phyloP scores from a whole-genome alignment of 2,329 filamentous ascomycete genomes.

The Epichloe sibirici region DNA sequence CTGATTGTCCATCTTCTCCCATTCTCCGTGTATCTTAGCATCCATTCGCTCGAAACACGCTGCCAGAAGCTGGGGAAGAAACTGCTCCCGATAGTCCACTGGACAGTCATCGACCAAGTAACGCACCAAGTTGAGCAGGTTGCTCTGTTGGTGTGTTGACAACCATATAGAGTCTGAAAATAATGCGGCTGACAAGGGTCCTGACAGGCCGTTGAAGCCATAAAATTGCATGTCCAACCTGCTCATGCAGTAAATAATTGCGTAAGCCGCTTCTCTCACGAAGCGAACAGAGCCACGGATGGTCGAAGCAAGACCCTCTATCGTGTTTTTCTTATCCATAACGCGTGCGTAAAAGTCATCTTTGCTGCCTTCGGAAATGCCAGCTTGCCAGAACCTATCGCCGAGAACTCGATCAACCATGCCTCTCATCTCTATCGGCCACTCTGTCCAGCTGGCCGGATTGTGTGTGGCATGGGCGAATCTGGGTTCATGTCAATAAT shows the following conservation, averaged over 20 bases:
- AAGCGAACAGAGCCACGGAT: slow-evolving; percentile 81
- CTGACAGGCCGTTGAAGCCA: slow-evolving; percentile 72
- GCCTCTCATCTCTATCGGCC: slow-evolving; percentile 62
- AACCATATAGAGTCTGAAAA: slow-evolving; percentile 73
- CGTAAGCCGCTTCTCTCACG: slow-evolving; percentile 86
- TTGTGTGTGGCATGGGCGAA: slow-evolving; percentile 90
- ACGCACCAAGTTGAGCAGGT: slow-evolving; percentile 78
- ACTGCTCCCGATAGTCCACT: slow-evolving; percentile 59
- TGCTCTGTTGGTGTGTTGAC: slow-evolving; percentile 85
- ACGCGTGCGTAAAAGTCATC: slow-evolving; percentile 95
- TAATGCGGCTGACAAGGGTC: slow-evolving; percentile 69
- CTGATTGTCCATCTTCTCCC: slow-evolving; percentile 60
- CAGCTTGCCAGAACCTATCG: slow-evolving; percentile 96
- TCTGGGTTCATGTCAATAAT: slow-evolving; percentile 25
- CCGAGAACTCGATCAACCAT: slow-evolving; percentile 77
- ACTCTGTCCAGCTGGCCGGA: slow-evolving; percentile 65
- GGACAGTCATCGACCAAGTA: slow-evolving; percentile 90
- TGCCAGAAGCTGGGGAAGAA: slow-evolving; percentile 73
- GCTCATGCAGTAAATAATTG: slow-evolving; percentile 88
- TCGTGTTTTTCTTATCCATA: slow-evolving; percentile 72
- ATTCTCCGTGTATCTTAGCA: slow-evolving; percentile 74
- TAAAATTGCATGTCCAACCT: slow-evolving; percentile 82
- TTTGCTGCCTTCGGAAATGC: slow-evolving; percentile 88
- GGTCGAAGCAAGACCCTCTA: slow-evolving; percentile 89
- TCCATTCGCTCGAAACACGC: slow-evolving; percentile 80